Evolutionary conservation across 495 filamentous ascomycete species (phyloP), one percentile per base, ranked within the genome.

Genomic region (Penicillium taxi): DNA sequence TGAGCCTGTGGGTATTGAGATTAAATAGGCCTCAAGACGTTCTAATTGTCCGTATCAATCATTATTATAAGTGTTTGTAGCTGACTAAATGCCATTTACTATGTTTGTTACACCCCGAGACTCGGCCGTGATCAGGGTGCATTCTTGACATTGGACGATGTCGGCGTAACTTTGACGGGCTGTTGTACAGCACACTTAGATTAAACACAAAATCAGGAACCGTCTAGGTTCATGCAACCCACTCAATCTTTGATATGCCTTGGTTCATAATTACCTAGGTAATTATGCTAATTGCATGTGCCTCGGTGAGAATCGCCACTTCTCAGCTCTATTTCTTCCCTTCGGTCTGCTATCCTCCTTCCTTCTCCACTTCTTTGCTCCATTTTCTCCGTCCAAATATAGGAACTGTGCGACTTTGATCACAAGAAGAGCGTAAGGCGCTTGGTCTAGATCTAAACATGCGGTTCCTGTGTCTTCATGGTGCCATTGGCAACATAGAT

Each of bases 401-500:
- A 29, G 26, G 4, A n/a, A 22, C 27, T 38, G 44, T 47, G 32
- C 41, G 26, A 31, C 35, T 23, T 31, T 26, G 11, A 9, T 29
- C 9, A 12, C 18, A 8, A 12, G n/a, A 30, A 13, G 8, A 3
- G 22, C 6, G n/a, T 13, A 22, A 32, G 27, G 11, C 5, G 25
- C 16, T 37, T 9, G 30, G 41, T 29, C 37, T 34, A 40, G 36
- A 44, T 18, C 22, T 28, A 12, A 50, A 13, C 26, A 57, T 58
- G 54, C 36, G 44, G 25, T 58, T 52, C 35, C 24, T 58, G 9
- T 55, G 54, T 32, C 48, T 58, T 23, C 54, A 58, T 21, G 54
- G 54, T 37, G 54, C 54, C 40, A 58, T 58, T 46, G 54, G 54
- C 41, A 58, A 58, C 22, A 40, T 55, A 7, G 43, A 58, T 19